Conservation (phyloP, 2,329 filamentous ascomycete species). For the Colletotrichum gloeosporioides region DNA sequence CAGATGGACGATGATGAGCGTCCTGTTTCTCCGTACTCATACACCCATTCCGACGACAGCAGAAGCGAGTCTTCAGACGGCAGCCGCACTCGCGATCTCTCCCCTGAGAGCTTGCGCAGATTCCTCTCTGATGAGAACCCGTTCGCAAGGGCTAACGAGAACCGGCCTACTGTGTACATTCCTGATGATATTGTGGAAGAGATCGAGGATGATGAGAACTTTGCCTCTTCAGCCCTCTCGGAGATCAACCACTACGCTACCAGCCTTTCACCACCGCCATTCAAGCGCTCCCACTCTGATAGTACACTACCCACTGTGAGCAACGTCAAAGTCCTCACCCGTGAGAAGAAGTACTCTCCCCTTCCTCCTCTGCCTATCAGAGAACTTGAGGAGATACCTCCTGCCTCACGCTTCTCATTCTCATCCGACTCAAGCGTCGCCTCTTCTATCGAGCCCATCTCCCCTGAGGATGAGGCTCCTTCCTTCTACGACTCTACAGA, state of each 20-base stretch:
- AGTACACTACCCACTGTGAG: slow-evolving; percentile 26
- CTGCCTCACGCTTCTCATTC: slow-evolving; percentile 32
- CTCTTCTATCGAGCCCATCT: slow-evolving; percentile 42
- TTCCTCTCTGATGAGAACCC: slow-evolving; percentile 55
- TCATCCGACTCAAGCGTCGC: slow-evolving; percentile 35
- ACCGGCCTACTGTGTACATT: slow-evolving; percentile 37
- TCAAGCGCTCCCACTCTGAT: slow-evolving; percentile 43
- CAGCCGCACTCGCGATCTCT: slow-evolving; percentile 56
- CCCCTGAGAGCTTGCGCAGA: slow-evolving; percentile 58
- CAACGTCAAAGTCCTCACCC: slow-evolving; percentile 29
- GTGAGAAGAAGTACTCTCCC: slow-evolving; percentile 24
- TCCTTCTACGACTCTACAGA: slow-evolving; percentile 55
- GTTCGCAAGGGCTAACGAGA: slow-evolving; percentile 23
- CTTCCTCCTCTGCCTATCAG: slow-evolving; percentile 1
- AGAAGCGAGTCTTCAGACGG: slow-evolving; percentile 44
- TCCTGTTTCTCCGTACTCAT: slow-evolving; percentile 24
- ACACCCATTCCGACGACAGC: slow-evolving; percentile 32
- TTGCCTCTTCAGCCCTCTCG: slow-evolving; percentile 56
- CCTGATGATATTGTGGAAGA: slow-evolving; percentile 42
- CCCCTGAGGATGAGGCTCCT: slow-evolving; percentile 45
- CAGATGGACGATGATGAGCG: slow-evolving; percentile 32
- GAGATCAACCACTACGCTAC: slow-evolving; percentile 51
- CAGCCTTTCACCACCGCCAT: slow-evolving; percentile 59
- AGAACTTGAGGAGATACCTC: neutral
- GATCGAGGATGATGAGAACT: slow-evolving; percentile 61